Conservation (phyloP, 2,329 filamentous ascomycete genomes). For the Lomentospora prolificans region DNA sequence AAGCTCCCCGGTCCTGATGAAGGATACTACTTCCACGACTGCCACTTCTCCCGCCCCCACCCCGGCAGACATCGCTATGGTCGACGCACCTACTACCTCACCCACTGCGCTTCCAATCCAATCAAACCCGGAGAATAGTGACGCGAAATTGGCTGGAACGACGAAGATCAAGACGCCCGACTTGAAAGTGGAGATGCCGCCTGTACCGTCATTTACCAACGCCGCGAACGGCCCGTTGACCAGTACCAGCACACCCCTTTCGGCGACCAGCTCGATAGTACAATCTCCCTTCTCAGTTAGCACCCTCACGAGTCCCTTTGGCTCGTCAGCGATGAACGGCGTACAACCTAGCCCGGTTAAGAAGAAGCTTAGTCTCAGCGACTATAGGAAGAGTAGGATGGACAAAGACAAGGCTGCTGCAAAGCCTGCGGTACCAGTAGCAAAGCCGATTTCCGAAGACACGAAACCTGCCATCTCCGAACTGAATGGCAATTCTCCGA, state of each 20-base stretch:
- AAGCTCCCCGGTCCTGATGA: slow-evolving; percentile 4
- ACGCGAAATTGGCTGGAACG: not conserved
- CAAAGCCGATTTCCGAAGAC: slow-evolving; percentile 9
- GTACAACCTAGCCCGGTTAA: slow-evolving; percentile 50
- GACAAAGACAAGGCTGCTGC: slow-evolving; percentile 40
- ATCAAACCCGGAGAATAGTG: slow-evolving; percentile 12
- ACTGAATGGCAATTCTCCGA: not conserved
- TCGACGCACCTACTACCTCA: not conserved
- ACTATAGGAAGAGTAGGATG: slow-evolving; percentile 51
- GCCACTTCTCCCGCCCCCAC: slow-evolving; percentile 7
- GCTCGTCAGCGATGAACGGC: slow-evolving; percentile 31
- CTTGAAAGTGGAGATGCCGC: slow-evolving; percentile 46
- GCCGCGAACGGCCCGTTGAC: slow-evolving; percentile 23
- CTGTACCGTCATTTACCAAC: slow-evolving; percentile 39
- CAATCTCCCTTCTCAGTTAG: slow-evolving; percentile 41
- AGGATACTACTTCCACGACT: slow-evolving; percentile 1
- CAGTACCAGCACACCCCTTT: slow-evolving; percentile 33
- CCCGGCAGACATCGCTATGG: not conserved
- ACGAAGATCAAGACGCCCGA: slow-evolving; percentile 33
- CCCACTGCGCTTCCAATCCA: not conserved
- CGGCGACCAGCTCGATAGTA: slow-evolving; percentile 27
- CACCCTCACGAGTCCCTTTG: slow-evolving; percentile 32
- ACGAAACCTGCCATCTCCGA: slow-evolving; percentile 1
- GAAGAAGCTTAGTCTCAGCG: slow-evolving; percentile 58
- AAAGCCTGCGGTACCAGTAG: slow-evolving; percentile 17